Percentiles rank a stretch among this genome's conserved stretches.
phyloP scores from a whole-genome alignment of 441 rosid genomes.

The Theobroma grandiflorum region DNA sequence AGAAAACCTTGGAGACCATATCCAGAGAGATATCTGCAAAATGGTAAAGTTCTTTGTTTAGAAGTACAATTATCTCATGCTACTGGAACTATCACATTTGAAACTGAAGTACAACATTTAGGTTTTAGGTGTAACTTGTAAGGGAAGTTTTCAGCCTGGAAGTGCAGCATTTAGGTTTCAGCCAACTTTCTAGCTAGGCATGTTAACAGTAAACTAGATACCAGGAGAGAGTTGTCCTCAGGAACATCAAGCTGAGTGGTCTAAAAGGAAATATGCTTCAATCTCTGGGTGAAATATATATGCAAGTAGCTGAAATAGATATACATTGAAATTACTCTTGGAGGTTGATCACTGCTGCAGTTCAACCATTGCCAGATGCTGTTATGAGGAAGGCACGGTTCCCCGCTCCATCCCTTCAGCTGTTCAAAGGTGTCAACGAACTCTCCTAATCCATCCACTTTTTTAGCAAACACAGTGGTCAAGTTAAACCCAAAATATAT shows the following conservation, averaged over 20 bases:
- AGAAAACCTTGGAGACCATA: background rate
- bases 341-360: background rate
- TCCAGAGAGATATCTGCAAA: slow-evolving; percentile 13
- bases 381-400: background rate
- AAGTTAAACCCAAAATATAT: background rate
- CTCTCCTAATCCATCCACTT: slow-evolving; percentile 5
- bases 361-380: slow-evolving; percentile 11
- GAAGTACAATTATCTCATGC: background rate
- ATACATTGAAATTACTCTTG: slow-evolving; percentile 10
- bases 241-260: background rate
- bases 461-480: background rate
- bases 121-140: background rate
- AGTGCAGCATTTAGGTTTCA: background rate
- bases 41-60: background rate
- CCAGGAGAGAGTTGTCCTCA: background rate
- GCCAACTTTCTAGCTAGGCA: background rate
- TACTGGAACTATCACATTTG: background rate
- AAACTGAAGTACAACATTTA: background rate
- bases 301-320: background rate
- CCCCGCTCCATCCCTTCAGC: slow-evolving; percentile 12
- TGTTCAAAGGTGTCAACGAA: background rate
- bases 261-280: background rate
- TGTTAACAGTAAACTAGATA: background rate
- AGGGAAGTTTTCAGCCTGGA: background rate
- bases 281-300: background rate